Conservation (phyloP, 2,329 filamentous ascomycete species). For the Stachybotrys echinatus region DNA sequence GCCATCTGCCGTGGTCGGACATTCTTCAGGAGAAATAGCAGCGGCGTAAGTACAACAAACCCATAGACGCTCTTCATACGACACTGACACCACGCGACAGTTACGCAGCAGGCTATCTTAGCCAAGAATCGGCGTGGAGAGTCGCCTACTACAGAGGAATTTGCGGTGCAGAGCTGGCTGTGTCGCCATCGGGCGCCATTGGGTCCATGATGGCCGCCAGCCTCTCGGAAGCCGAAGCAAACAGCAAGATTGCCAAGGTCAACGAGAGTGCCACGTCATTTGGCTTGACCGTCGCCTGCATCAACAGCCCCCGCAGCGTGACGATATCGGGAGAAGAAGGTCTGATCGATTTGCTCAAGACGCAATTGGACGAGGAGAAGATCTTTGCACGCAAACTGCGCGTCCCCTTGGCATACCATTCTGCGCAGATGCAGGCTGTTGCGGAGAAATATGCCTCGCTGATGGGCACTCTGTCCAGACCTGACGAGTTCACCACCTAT, state of each 20-base stretch:
- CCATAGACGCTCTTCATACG: neutral
- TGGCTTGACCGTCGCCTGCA: conserved; percentile 19
- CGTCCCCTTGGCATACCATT: conserved; percentile 7
- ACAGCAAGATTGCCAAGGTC: conserved; percentile 3
- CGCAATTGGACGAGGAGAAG: conserved; percentile 4
- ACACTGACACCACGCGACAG: neutral
- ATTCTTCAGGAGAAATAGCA: neutral
- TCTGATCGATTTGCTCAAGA: conserved; percentile 13
- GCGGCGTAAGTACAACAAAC: neutral
- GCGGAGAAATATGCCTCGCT: neutral
- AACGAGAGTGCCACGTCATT: neutral
- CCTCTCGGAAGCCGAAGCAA: conserved; percentile 8
- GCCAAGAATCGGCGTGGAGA: neutral
- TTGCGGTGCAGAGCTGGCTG: neutral
- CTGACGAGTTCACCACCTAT: neutral
- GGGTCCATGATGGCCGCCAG: conserved; percentile 28
- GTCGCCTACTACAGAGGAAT: neutral
- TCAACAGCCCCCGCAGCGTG: conserved; percentile 23
- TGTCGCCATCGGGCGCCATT: neutral
- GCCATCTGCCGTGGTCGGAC: neutral
- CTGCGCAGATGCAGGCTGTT: conserved; percentile 2
- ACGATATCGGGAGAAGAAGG: conserved; percentile 23
- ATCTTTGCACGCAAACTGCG: conserved; percentile 10
- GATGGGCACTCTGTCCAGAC: neutral
- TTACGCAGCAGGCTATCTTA: neutral